A percentile compares a stretch with the other conserved stretches of the same genome.
These are phyloP conservation scores for Botrytis hyacinthi DNA, from an alignment of 2,329 filamentous ascomycete genomes.

Conservation along the genomic window DNA sequence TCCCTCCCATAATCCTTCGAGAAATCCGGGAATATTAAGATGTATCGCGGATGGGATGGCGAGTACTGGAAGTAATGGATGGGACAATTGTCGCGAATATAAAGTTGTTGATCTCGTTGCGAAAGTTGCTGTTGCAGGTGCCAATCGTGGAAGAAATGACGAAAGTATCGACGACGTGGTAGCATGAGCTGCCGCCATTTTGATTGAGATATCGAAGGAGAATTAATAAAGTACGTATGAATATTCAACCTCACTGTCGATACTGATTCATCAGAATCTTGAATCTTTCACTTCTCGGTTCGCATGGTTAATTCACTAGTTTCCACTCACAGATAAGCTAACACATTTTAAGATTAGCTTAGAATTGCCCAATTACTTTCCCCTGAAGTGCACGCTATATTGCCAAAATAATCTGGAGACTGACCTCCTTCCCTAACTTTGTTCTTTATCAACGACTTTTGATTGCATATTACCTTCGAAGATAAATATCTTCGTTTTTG, in stretches of 20 bases:
- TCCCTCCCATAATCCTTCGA: conserved; percentile 88
- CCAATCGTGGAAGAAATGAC: conserved; percentile 56
- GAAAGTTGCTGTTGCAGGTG: conserved; percentile 44
- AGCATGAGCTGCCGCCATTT: conserved; percentile 48
- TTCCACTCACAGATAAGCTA: conserved; percentile 19
- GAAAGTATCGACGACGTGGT: conserved; percentile 44
- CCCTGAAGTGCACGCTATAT: conserved; percentile 20
- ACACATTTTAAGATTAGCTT: conserved; percentile 16
- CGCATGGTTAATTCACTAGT: not conserved
- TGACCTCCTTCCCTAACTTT: conserved; percentile 23
- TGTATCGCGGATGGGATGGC: conserved; percentile 59
- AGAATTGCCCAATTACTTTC: conserved; percentile 17
- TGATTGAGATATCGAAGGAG: conserved; percentile 23
- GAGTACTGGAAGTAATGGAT: conserved; percentile 53
- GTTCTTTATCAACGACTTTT: conserved; percentile 22
- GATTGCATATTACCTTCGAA: conserved; percentile 15
- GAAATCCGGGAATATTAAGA: conserved; percentile 62
- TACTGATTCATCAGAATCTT: conserved; percentile 10
- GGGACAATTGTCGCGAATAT: conserved; percentile 47
- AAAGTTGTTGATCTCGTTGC: conserved; percentile 46
- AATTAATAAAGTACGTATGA: not conserved
- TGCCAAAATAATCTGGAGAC: conserved; percentile 23
- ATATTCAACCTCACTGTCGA: not conserved
- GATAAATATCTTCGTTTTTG: conserved; percentile 18
- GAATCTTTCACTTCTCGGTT: conserved; percentile 7